phyloP scores from a whole-genome alignment of 129 eudicot species.

The Lactuca saligna region DNA sequence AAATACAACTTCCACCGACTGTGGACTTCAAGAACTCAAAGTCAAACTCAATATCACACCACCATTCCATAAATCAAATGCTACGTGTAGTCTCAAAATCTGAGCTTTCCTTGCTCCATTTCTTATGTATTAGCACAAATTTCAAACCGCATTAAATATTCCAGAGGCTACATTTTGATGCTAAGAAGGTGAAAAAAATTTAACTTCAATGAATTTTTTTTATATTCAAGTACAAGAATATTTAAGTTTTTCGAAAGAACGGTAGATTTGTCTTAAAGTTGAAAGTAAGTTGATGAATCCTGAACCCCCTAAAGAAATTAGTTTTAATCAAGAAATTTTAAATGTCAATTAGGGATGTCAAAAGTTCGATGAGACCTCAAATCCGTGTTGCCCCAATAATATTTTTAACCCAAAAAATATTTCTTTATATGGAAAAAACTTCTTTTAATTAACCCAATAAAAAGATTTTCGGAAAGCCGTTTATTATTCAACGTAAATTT shows the following conservation, averaged over 20 bases:
- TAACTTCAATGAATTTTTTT: background rate
- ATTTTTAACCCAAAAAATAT: too few species aligned
- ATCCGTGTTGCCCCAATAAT: too few species aligned
- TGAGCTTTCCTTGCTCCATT: slow-evolving; percentile 22
- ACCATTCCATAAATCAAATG: slow-evolving; percentile 18
- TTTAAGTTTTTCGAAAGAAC: background rate
- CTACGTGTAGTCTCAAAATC: slow-evolving; percentile 35
- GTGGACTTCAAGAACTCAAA: slow-evolving; percentile 43
- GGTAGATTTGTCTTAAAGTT: background rate
- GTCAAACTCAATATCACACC: slow-evolving; percentile 32
- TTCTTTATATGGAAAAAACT: too few species aligned
- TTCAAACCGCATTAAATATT: slow-evolving; percentile 22
- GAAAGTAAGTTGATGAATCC: too few species aligned
- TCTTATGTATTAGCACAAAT: slow-evolving; percentile 10
- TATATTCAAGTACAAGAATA: background rate
- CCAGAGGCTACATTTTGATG: slow-evolving; percentile 6
- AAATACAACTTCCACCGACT: slow-evolving; percentile 37
- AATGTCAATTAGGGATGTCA: too few species aligned
- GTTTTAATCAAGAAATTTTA: too few species aligned
- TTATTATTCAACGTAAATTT: too few species aligned
- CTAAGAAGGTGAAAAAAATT: background rate
- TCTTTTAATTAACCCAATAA: too few species aligned
- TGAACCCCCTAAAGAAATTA: too few species aligned
- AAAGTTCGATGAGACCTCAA: too few species aligned
- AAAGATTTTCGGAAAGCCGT: too few species aligned